Evolutionary conservation across 495 filamentous ascomycete species (phyloP).

Genomic region (Penicillium goetzii): DNA sequence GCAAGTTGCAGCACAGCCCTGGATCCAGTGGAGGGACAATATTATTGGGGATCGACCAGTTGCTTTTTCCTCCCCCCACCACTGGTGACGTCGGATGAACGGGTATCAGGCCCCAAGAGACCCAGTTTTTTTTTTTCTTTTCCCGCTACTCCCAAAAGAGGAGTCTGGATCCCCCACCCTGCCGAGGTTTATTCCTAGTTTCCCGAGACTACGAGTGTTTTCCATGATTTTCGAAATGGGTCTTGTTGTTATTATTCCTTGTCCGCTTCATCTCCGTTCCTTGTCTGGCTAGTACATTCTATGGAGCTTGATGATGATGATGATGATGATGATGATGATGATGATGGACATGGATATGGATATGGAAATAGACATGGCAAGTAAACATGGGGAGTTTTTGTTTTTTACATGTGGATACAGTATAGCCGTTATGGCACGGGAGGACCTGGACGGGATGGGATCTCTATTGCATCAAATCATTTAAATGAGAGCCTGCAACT

Average conservation of each 20-base stretch:
- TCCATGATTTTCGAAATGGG: conserved; percentile 15
- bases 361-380: not conserved
- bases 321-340: not conserved
- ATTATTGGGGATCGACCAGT: conserved; percentile 4
- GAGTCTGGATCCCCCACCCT: conserved; percentile 1
- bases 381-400: no score
- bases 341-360: not conserved
- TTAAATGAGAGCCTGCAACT: not conserved
- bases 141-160: conserved; percentile 16
- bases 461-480: not conserved
- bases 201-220: not conserved
- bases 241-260: not conserved
- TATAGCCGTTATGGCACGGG: no score
- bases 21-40: no score
- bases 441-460: no score
- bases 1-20: not conserved
- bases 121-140: conserved; percentile 27
- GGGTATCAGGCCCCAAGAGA: conserved; percentile 23
- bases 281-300: conserved; percentile 4
- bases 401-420: no score
- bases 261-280: conserved; percentile 6
- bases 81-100: conserved; percentile 33
- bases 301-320: not conserved
- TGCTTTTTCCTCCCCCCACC: conserved; percentile 16
- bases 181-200: conserved; percentile 25